Evolutionary conservation across 1,284 basidiomycete genomes (phyloP).

Genomic region (Sutorius eximius): DNA sequence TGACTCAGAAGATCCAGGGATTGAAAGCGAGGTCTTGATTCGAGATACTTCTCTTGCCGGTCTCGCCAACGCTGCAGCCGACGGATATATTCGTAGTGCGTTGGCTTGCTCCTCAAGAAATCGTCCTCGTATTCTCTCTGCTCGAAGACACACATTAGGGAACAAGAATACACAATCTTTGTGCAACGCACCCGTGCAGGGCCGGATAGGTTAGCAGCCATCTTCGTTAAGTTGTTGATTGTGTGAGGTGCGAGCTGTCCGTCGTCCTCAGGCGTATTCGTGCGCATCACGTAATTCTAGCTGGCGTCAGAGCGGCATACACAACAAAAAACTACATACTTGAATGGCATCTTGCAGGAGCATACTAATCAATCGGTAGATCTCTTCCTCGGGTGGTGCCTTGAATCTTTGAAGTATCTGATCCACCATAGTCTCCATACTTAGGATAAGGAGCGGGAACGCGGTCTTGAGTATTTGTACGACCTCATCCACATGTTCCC

Average conservation of each 20-base stretch:
- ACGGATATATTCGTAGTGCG: constrained; percentile 86
- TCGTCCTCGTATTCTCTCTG: constrained; percentile 92
- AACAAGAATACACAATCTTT: background rate
- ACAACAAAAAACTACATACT: constrained; percentile 39
- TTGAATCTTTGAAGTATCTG: constrained; percentile 94
- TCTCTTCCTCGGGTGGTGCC: constrained; percentile 89
- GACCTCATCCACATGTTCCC: constrained; percentile 94
- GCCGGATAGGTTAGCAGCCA: constrained; percentile 68
- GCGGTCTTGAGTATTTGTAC: constrained; percentile 94
- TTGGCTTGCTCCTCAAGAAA: constrained; percentile 82
- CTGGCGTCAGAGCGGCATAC: constrained; percentile 5
- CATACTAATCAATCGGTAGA: constrained; percentile 89
- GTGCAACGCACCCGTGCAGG: constrained; percentile 58
- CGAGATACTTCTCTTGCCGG: constrained; percentile 84
- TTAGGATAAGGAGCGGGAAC: constrained; percentile 92
- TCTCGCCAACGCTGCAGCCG: constrained; percentile 93
- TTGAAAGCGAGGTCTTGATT: constrained; percentile 80
- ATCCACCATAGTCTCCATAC: constrained; percentile 97
- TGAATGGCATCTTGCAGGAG: constrained; percentile 74
- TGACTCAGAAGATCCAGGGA: constrained; percentile 91
- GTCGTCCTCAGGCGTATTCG: constrained; percentile 71
- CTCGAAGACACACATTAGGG: constrained; percentile 10
- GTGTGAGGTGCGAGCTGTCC: constrained; percentile 66
- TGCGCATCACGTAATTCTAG: constrained; percentile 73
- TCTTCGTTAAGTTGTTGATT: constrained; percentile 65